Conservation (phyloP, 345 rosid genomes). For the Bruguiera parviflora region DNA sequence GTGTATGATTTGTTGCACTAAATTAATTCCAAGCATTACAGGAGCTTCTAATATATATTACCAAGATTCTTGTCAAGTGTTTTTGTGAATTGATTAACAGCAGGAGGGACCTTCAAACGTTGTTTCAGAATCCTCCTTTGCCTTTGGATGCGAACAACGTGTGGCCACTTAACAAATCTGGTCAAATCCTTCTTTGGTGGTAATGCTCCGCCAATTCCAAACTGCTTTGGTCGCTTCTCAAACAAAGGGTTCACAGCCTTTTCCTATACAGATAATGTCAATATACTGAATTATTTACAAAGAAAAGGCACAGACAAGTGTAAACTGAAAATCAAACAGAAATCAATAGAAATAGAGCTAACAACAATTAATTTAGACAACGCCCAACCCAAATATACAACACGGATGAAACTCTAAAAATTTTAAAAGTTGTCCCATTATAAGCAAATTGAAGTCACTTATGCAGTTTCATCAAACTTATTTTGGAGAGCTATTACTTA, state of each 20-base stretch:
- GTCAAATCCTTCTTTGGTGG: conserved; percentile 84
- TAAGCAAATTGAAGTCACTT: too few species aligned
- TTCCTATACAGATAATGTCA: conserved; percentile 31
- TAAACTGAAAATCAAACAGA: neutral
- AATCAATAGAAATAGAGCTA: too few species aligned
- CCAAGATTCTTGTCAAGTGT: conserved; percentile 89
- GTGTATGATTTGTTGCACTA: neutral
- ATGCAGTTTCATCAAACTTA: too few species aligned
- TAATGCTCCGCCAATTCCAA: conserved; percentile 81
- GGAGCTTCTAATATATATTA: conserved; percentile 12
- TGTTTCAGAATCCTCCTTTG: conserved; percentile 75
- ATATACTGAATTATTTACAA: neutral
- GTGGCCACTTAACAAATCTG: conserved; percentile 72
- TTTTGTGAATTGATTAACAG: conserved; percentile 85
- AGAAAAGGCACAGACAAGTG: neutral
- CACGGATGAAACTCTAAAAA: too few species aligned
- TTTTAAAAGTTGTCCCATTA: too few species aligned
- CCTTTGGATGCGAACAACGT: conserved; percentile 68
- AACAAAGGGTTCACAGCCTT: conserved; percentile 68
- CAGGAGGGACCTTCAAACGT: conserved; percentile 87
- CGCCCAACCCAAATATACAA: too few species aligned
- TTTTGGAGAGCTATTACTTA: neutral
- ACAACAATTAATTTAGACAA: too few species aligned
- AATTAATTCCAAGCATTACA: too few species aligned
- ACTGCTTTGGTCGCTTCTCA: conserved; percentile 81